A percentile compares a stretch with the other conserved stretches of the same genome.
Conservation (phyloP, 2,329 filamentous ascomycete genomes). For the Ceratocystis ficicola region DNA sequence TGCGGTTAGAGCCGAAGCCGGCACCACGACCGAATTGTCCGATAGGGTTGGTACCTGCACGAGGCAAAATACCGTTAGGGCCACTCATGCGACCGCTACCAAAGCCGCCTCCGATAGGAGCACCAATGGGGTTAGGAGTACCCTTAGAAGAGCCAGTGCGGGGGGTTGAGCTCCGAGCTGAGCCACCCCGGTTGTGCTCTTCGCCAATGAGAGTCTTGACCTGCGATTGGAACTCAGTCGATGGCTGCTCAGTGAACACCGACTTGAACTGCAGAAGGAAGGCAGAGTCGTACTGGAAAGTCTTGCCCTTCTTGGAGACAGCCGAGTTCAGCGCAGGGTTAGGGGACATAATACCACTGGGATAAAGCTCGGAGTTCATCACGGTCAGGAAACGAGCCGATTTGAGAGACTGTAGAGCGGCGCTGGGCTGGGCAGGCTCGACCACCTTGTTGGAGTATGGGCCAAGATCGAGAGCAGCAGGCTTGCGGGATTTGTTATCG, state of each 20-base stretch:
- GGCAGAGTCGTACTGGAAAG: slow-evolving; percentile 87
- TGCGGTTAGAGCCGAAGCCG: slow-evolving; percentile 46
- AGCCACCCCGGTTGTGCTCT: slow-evolving; percentile 26
- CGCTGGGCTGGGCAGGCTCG: slow-evolving; percentile 84
- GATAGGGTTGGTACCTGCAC: slow-evolving; percentile 20
- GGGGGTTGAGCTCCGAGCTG: slow-evolving; percentile 49
- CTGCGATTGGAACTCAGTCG: slow-evolving; percentile 80
- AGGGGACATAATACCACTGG: slow-evolving; percentile 70
- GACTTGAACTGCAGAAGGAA: slow-evolving; percentile 94
- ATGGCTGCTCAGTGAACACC: slow-evolving; percentile 94
- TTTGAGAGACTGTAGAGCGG: slow-evolving; percentile 84
- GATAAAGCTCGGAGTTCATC: slow-evolving; percentile 69
- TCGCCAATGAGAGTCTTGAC: slow-evolving; percentile 82
- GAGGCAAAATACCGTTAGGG: slow-evolving; percentile 10
- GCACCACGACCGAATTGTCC: slow-evolving; percentile 18
- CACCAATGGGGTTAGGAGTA: slow-evolving; percentile 41
- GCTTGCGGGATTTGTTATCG: slow-evolving; percentile 59
- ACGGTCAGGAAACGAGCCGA: slow-evolving; percentile 79
- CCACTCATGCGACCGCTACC: slow-evolving; percentile 19
- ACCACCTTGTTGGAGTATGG: slow-evolving; percentile 70
- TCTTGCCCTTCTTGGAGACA: slow-evolving; percentile 64
- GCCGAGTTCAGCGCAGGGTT: slow-evolving; percentile 82
- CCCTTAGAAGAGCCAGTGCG: slow-evolving; percentile 35
- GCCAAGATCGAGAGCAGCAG: slow-evolving; percentile 75
- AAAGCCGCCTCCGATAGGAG: slow-evolving; percentile 35